phyloP scores from a whole-genome alignment of 768 basidiomycete genomes.

The Collybia nuda region DNA sequence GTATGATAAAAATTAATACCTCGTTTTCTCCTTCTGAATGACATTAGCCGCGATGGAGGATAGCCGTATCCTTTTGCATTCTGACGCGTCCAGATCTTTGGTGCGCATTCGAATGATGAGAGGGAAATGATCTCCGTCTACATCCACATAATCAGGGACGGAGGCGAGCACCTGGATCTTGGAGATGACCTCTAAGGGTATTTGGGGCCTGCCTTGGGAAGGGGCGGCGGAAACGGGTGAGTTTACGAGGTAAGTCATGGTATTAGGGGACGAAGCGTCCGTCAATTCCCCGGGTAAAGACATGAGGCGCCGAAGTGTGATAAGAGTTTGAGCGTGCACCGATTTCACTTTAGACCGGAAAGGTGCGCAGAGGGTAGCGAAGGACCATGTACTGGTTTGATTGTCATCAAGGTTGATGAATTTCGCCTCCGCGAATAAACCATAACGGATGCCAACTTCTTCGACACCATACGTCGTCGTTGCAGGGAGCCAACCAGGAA shows the following conservation, averaged over 20 bases:
- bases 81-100: slow-evolving; percentile 42
- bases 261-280: slow-evolving; percentile 27
- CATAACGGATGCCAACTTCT: slow-evolving; percentile 61
- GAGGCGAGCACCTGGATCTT: slow-evolving; percentile 66
- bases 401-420: slow-evolving; percentile 48
- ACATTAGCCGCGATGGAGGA: slow-evolving; percentile 56
- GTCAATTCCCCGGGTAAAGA: slow-evolving; percentile 34
- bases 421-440: slow-evolving; percentile 65
- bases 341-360: slow-evolving; percentile 46
- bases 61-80: slow-evolving; percentile 57
- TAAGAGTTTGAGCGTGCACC: slow-evolving; percentile 36
- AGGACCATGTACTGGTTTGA: slow-evolving; percentile 35
- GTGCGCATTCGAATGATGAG: slow-evolving; percentile 63
- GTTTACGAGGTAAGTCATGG: slow-evolving; percentile 44
- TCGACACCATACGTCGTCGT: slow-evolving; percentile 50
- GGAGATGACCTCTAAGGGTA: slow-evolving; percentile 54
- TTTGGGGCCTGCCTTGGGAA: slow-evolving; percentile 21
- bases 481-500: slow-evolving; percentile 91
- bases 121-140: slow-evolving; percentile 47
- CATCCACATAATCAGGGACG: slow-evolving; percentile 53
- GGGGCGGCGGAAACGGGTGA: slow-evolving; percentile 23
- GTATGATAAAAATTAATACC: slow-evolving; percentile 34
- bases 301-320: slow-evolving; percentile 56
- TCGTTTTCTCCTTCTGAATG: slow-evolving; percentile 63
- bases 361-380: slow-evolving; percentile 56